A percentile compares a stretch with the other conserved stretches of the same genome.
Evolutionary conservation across 1,139 yeast genomes (phyloP).

Genomic region (Nadsonia starkeyi-henricii): DNA sequence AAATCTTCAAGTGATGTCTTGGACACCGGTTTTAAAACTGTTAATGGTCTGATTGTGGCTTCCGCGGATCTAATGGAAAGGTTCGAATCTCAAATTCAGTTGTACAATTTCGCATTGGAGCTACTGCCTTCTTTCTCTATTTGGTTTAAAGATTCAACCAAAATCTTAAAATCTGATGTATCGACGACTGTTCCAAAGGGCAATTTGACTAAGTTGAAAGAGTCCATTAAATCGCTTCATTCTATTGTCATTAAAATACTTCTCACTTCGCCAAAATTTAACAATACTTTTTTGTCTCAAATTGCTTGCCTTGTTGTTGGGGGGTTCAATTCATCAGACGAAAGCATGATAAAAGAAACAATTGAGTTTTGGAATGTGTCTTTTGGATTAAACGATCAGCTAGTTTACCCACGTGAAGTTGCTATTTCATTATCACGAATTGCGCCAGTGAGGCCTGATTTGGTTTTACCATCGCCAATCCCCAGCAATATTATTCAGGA

Average conservation of each 20-base stretch:
- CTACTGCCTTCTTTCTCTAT: not conserved
- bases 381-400: not conserved
- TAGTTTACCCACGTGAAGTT: not conserved
- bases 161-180: not conserved
- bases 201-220: not conserved
- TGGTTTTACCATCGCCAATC: not conserved
- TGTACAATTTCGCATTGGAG: not conserved
- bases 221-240: not conserved
- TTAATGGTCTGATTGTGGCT: not conserved
- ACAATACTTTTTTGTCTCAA: not conserved
- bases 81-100: not conserved
- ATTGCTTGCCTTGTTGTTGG: not conserved
- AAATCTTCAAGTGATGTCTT: not conserved
- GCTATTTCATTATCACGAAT: not conserved
- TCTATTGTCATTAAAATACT: not conserved
- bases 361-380: not conserved
- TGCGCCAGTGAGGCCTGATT: not conserved
- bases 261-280: not conserved
- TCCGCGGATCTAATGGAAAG: not conserved
- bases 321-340: not conserved
- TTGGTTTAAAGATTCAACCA: not conserved
- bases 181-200: not conserved
- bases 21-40: not conserved
- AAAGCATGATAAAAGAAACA: not conserved
- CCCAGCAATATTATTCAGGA: not conserved